Evolutionary conservation across 2,329 filamentous ascomycete genomes (phyloP).

Genomic region (Phialophora tarda): DNA sequence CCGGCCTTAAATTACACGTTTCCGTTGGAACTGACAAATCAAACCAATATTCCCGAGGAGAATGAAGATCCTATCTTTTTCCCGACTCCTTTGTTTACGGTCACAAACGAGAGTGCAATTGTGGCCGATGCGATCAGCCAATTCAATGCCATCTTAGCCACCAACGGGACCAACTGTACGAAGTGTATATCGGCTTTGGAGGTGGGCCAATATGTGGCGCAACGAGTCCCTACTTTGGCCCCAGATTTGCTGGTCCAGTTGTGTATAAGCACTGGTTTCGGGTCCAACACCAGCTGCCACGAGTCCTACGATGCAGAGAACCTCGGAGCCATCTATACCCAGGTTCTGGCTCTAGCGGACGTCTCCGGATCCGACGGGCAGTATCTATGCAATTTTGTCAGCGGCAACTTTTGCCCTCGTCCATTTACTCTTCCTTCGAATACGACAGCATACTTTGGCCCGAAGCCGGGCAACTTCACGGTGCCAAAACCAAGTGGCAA

Average conservation of each 20-base stretch:
- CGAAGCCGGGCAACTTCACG: slow-evolving; percentile 55
- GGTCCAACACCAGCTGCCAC: slow-evolving; percentile 56
- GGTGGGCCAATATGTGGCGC: slow-evolving; percentile 58
- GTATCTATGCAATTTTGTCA: slow-evolving; percentile 62
- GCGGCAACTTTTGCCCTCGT: slow-evolving; percentile 54
- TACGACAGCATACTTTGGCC: slow-evolving; percentile 57
- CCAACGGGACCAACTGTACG: slow-evolving; percentile 54
- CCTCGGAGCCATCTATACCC: slow-evolving; percentile 64
- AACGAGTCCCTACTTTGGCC: slow-evolving; percentile 55
- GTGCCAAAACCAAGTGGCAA: slow-evolving; percentile 58
- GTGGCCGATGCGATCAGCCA: slow-evolving; percentile 49
- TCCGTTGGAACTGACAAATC: slow-evolving; percentile 61
- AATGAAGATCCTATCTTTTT: slow-evolving; percentile 59
- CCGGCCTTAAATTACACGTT: slow-evolving; percentile 61
- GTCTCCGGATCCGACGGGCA: slow-evolving; percentile 61
- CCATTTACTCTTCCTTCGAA: slow-evolving; percentile 55
- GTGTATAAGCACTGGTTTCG: slow-evolving; percentile 56
- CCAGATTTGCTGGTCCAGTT: slow-evolving; percentile 59
- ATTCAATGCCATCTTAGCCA: slow-evolving; percentile 53
- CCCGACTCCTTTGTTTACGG: slow-evolving; percentile 54
- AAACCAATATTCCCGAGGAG: slow-evolving; percentile 56
- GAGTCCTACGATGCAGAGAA: slow-evolving; percentile 54
- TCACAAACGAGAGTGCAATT: slow-evolving; percentile 44
- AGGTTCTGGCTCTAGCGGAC: slow-evolving; percentile 61
- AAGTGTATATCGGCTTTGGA: slow-evolving; percentile 60